A percentile compares a stretch with the other conserved stretches of the same genome.
These are phyloP conservation scores for Spergularia azorica DNA, from an alignment of 179 eudicot species.

Conservation along the genomic window DNA sequence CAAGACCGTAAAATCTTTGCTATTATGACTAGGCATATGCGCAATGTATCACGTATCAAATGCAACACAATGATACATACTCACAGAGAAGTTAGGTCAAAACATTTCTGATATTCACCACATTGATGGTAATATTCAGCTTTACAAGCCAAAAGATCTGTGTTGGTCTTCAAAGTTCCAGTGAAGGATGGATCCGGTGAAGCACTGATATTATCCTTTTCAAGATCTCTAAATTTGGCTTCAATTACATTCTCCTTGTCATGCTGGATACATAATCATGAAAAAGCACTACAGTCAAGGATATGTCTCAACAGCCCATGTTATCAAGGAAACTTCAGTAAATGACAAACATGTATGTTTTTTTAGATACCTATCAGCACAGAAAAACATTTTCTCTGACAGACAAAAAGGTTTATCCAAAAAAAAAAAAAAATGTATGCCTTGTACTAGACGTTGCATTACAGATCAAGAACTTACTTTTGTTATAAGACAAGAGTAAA, in stretches of 20 bases:
- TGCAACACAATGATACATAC: conserved; percentile 30
- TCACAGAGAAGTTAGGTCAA: conserved; percentile 84
- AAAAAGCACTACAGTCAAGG: conserved; percentile 14
- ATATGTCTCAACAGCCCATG: background rate
- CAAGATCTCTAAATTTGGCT: conserved; percentile 80
- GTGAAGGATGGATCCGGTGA: conserved; percentile 54
- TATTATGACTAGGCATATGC: background rate
- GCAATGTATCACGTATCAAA: background rate
- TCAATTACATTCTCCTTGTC: conserved; percentile 80
- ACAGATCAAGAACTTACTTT: conserved; percentile 50
- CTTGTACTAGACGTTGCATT: background rate
- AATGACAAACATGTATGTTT: background rate
- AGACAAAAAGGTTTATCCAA: background rate
- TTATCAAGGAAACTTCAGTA: background rate
- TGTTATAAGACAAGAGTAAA: conserved; percentile 84
- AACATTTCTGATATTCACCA: conserved; percentile 98
- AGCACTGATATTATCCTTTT: conserved; percentile 49
- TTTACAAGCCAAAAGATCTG: conserved; percentile 96
- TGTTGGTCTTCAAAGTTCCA: conserved; percentile 72
- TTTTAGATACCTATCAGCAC: background rate
- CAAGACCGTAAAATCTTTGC: background rate
- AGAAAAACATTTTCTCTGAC: background rate
- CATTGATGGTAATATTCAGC: conserved; percentile 98
- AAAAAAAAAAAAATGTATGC: background rate
- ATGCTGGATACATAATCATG: conserved; percentile 50